Conservation (phyloP, 2,329 filamentous ascomycete species). For the Trichoderma sp. region DNA sequence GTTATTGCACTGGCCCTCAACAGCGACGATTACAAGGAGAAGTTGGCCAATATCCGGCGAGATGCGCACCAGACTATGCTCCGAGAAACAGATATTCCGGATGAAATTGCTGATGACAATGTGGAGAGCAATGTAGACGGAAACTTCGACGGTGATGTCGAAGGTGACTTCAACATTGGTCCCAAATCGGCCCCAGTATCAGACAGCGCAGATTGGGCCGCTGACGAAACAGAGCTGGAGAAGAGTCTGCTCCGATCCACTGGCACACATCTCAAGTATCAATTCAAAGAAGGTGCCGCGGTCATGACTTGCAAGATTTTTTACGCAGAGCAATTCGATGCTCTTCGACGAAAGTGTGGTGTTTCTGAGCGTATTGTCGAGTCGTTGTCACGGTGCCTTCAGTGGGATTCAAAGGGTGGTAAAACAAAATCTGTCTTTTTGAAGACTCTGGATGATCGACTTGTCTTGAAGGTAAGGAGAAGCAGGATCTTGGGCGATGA, state of each 20-base stretch:
- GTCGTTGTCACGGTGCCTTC: constrained; percentile 88
- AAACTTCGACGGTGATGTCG: constrained; percentile 38
- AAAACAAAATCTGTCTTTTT: constrained; percentile 98
- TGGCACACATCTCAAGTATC: constrained; percentile 92
- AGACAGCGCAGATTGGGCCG: constrained; percentile 40
- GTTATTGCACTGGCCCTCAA: constrained; percentile 90
- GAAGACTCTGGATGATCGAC: constrained; percentile 91
- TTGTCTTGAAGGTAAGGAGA: constrained; percentile 69
- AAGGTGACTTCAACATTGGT: constrained; percentile 30
- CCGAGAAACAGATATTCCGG: constrained; percentile 34
- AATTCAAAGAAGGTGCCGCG: constrained; percentile 90
- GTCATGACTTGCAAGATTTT: constrained; percentile 98
- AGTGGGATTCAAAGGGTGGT: constrained; percentile 97
- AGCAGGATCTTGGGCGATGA: not conserved
- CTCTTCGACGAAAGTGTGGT: constrained; percentile 86
- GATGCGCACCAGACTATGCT: constrained; percentile 46
- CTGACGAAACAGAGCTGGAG: constrained; percentile 73
- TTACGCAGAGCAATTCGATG: constrained; percentile 97
- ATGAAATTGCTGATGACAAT: constrained; percentile 26
- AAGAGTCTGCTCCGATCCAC: constrained; percentile 79
- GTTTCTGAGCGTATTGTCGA: constrained; percentile 93
- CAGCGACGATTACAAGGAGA: constrained; percentile 81
- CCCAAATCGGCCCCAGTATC: constrained; percentile 33
- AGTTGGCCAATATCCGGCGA: constrained; percentile 66
- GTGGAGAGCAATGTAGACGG: constrained; percentile 43